Conservation (phyloP, 148 eudicot genomes). For the Talinum fruticosum region DNA sequence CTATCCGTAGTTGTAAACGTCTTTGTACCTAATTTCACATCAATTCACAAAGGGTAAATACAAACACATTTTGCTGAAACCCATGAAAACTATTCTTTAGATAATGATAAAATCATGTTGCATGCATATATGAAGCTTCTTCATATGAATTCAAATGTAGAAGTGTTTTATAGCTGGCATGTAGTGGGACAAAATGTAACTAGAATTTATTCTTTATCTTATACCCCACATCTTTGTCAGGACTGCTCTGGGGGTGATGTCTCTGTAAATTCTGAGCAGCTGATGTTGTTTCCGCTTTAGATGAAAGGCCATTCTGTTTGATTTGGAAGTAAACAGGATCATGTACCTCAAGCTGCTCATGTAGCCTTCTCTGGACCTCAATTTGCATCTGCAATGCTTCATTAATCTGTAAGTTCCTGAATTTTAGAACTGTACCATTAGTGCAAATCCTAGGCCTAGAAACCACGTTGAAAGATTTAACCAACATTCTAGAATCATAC, state of each 20-base stretch:
- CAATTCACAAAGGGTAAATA: slow-evolving; percentile 7
- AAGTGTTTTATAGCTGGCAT: slow-evolving; percentile 19
- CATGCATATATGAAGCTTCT: slow-evolving; percentile 12
- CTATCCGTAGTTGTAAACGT: slow-evolving; percentile 82
- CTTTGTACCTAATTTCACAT: slow-evolving; percentile 63
- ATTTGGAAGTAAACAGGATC: slow-evolving; percentile 36
- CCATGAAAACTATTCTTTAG: background rate
- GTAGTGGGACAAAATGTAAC: slow-evolving; percentile 31
- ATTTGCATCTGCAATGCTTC: slow-evolving; percentile 94
- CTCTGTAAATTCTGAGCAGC: slow-evolving; percentile 41
- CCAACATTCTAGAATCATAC: slow-evolving; percentile 25
- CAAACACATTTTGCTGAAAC: background rate
- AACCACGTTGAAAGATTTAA: slow-evolving; percentile 1
- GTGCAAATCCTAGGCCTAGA: background rate
- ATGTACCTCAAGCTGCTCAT: slow-evolving; percentile 93
- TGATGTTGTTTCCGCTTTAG: slow-evolving; percentile 36
- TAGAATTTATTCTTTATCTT: slow-evolving; percentile 25
- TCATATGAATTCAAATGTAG: background rate
- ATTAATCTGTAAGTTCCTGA: slow-evolving; percentile 69
- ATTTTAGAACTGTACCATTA: slow-evolving; percentile 12
- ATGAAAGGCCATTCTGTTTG: slow-evolving; percentile 39
- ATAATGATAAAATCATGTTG: background rate
- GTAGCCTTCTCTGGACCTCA: slow-evolving; percentile 87
- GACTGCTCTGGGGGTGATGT: slow-evolving; percentile 37
- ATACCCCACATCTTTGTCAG: slow-evolving; percentile 43